Base-by-base conservation (phyloP, 768 basidiomycete species). In the Gloeophyllum trabeum region DNA sequence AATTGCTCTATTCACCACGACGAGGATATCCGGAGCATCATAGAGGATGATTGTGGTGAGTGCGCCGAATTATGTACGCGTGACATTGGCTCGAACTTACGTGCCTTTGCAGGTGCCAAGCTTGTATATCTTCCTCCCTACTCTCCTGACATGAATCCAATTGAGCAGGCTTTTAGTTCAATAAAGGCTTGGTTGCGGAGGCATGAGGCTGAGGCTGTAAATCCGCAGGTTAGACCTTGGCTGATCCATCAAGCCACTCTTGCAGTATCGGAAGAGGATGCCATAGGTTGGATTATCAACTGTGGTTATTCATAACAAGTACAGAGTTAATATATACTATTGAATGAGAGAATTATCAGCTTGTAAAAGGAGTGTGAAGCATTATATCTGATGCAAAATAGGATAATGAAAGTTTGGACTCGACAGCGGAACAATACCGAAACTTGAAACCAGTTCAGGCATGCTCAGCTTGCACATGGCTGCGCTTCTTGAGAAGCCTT, bases 1-100 rank as follows among this genome's bases (percentile, higher is more conserved):
- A 69, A 69, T 44, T 65, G 64, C 38, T 42, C 51, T 2, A 69
- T 69, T 37, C 66, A 69, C 46, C 64, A 69, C 23, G 54, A 57
- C 35, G 58, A 61, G n/a, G 62, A 61, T 4, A 44, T 69, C n/a
- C 50, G 54, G 1, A 24, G 44, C 1, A 46, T 64, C n/a, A 51
- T 65, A 20, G 54, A 51, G 35, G 59, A 41, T 24, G 50, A 49
- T 41, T 44, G 35, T 14, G 28, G 28, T 32, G 16, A 10, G 28
- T 32, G 10, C 10, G 28, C 16, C 10, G 28, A 10, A 32, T 10
- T 10, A 32, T 32, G 10, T 32, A 10, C 16, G 10, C 10, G 10
- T 10, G 28, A 10, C 10, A 37, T 2, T 48, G 22, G 4, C 40
- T 48, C 23, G 19, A 22, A 35, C 28, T 42, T 21, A 16, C 22